Conservation (phyloP, 495 filamentous ascomycete species). For the Tetracladium marchalianum region DNA sequence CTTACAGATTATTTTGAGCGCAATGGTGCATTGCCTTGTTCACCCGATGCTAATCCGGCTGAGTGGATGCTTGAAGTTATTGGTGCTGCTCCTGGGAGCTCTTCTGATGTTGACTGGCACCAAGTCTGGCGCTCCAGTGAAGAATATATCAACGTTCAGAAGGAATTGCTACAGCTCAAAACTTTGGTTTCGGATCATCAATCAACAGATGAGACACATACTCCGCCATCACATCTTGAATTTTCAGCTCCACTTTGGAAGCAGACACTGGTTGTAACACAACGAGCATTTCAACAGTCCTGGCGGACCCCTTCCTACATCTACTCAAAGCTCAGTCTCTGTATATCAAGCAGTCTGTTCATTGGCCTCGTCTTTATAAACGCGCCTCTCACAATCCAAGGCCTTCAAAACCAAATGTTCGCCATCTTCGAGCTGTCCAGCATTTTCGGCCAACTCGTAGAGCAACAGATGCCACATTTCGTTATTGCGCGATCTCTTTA, state of each 20-base stretch:
- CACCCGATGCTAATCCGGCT: constrained; percentile 50
- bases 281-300: constrained; percentile 75
- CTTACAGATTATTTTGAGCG: constrained; percentile 55
- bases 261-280: constrained; percentile 43
- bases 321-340: constrained; percentile 58
- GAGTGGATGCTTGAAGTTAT: constrained; percentile 84
- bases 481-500: constrained; percentile 67
- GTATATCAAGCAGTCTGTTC: constrained; percentile 49
- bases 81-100: constrained; percentile 73
- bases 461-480: constrained; percentile 81
- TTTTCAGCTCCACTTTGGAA: constrained; percentile 42
- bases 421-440: constrained; percentile 71
- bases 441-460: constrained; percentile 62
- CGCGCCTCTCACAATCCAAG: constrained; percentile 56
- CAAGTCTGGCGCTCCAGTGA: constrained; percentile 65
- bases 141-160: constrained; percentile 56
- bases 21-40: constrained; percentile 47
- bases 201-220: constrained; percentile 7
- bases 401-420: constrained; percentile 80
- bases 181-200: constrained; percentile 34
- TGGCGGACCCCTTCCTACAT: constrained; percentile 82
- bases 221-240: constrained; percentile 27
- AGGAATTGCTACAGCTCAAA: constrained; percentile 61
- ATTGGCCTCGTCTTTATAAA: constrained; percentile 81
- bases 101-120: constrained; percentile 70